Percentiles rank a stretch among this genome's conserved stretches.
Evolutionary conservation across 495 filamentous ascomycete genomes (phyloP).

Genomic region (Xylaria cubensis): DNA sequence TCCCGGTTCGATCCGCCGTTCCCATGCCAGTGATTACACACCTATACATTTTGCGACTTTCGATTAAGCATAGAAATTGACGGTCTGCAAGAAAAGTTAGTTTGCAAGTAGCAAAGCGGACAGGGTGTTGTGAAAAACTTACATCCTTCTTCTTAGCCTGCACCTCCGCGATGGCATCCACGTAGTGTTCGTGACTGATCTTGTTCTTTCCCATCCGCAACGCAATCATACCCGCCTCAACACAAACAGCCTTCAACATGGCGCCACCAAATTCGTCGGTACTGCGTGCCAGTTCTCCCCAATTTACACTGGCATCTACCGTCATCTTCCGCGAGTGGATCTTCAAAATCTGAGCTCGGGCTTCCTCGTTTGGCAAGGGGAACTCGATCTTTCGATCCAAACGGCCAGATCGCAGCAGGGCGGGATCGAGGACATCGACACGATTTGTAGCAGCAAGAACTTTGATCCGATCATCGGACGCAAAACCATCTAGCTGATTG

Average conservation of each 20-base stretch:
- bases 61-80: constrained; percentile 68
- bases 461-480: constrained; percentile 98
- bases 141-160: constrained; percentile 96
- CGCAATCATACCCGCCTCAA: constrained; percentile 99
- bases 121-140: constrained; percentile 44
- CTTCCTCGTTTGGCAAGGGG: constrained; percentile 98
- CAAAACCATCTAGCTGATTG: constrained; percentile 98
- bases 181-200: constrained; percentile 98
- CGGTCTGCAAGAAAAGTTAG: constrained; percentile 54
- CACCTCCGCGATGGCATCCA: constrained; percentile 97
- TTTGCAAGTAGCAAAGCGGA: constrained; percentile 13
- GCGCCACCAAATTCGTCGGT: constrained; percentile 99
- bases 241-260: constrained; percentile 97
- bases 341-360: constrained; percentile 93
- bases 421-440: constrained; percentile 96
- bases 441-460: constrained; percentile 98
- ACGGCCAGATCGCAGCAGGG: constrained; percentile 90
- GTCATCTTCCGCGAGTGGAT: constrained; percentile 99
- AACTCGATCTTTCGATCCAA: constrained; percentile 99
- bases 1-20: constrained; percentile 19
- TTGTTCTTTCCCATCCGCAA: constrained; percentile 89
- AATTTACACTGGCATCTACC: constrained; percentile 92
- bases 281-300: constrained; percentile 91
- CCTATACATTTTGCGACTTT: constrained; percentile 40
- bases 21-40: constrained; percentile 12